Evolutionary conservation across 257 asterid species (phyloP), one percentile per base, ranked within the genome.

Genomic region (Anisodus acutangulus): DNA sequence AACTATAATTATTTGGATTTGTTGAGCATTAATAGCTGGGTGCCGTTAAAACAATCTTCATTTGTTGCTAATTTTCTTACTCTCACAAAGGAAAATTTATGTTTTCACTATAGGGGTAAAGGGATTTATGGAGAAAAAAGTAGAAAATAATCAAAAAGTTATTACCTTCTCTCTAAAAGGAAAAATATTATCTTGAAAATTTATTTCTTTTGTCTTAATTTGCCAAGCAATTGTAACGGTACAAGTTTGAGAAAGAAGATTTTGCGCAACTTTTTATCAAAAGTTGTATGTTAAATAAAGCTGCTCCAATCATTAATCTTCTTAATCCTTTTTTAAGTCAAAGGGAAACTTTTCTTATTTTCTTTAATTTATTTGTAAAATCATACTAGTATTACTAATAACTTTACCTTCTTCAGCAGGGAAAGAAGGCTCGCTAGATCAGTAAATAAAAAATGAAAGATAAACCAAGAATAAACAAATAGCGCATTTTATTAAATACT

Each of bases 11-110:
- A 43, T 72, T 70, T 70, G 31, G 55, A 70, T 70, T 43, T 43
- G 37, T 72, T 72, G 80, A n/a, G 60, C 60, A 72, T 72, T 72
- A 45, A 72, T 47, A 45, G 8, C 80, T 45, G 59, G 57, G 35
- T 47, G 31, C 35, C 26, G 31, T 85, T 74, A n/a, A 71, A 13
- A 5, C 53, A 71, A 45, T 45, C 39, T 72, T 45, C 19, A 72
- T 72, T 72, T 72, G 7, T 9, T 74, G 2, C 41, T 74, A 31
- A 37, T 47, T 19, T 74, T 74, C 41, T 49, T 22, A 19, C 17
- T 49, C 19, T 49, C 41, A 19, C 58, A 74, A 58, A 0, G 26
- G 26, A 16, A 16, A 58, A 1, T 5, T 16, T 55, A 55, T 55
- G 1, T 13, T 55, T 13, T 53, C 12, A 3, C 16, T 10, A 9